Conservation (phyloP, 2,329 filamentous ascomycete species). For the Phialophora verrucosa region DNA sequence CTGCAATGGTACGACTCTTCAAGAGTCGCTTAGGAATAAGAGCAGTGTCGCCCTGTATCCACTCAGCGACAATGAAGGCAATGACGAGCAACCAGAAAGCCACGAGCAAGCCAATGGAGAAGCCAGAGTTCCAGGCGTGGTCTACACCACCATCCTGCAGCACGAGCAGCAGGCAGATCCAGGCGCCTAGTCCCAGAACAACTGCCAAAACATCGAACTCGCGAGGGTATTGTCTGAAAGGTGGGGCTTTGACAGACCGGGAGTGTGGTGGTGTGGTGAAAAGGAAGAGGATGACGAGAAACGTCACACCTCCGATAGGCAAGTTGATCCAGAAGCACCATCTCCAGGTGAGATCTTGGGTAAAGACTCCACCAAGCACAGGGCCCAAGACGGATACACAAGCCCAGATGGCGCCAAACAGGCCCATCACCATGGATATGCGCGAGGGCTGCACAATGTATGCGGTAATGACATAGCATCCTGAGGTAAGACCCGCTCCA, state of each 20-base stretch:
- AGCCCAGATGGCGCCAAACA: too few species aligned
- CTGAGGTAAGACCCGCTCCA: too few species aligned
- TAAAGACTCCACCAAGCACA: constrained; percentile 42
- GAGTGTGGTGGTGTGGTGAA: constrained; percentile 37
- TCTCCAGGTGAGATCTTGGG: constrained; percentile 41
- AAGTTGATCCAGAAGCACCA: constrained; percentile 61
- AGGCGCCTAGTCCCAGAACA: constrained; percentile 57
- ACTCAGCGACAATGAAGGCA: constrained; percentile 43
- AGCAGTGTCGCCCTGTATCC: constrained; percentile 39
- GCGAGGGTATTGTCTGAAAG: neutral
- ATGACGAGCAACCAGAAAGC: constrained; percentile 54
- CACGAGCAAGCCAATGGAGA: constrained; percentile 59
- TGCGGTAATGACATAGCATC: too few species aligned
- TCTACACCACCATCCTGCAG: constrained; percentile 63
- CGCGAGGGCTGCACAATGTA: too few species aligned
- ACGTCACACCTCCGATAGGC: constrained; percentile 50
- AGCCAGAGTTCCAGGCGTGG: constrained; percentile 57
- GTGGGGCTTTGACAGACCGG: neutral
- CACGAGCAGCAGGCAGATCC: constrained; percentile 61
- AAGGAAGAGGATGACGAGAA: constrained; percentile 41
- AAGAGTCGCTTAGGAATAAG: constrained; percentile 42
- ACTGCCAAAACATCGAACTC: constrained; percentile 53
- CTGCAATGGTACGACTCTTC: neutral
- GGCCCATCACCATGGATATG: too few species aligned
- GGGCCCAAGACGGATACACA: constrained; percentile 37